Evolutionary conservation across 2,329 filamentous ascomycete species (phyloP).

Genomic region (Neonectria punicea): DNA sequence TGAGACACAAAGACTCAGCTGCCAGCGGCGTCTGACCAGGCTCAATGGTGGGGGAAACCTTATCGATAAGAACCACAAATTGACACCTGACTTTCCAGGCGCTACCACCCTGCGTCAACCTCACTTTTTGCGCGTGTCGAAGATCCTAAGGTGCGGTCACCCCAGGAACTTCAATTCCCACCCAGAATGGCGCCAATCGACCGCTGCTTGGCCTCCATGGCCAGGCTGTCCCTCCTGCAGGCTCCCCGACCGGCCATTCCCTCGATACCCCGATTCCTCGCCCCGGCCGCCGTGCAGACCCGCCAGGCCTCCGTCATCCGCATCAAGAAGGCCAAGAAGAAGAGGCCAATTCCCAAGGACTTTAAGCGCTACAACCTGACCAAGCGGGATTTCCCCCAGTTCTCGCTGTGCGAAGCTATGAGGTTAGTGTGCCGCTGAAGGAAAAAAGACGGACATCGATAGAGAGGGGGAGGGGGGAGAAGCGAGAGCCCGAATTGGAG

Average conservation of each 20-base stretch:
- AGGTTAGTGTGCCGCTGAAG: slow-evolving; percentile 65
- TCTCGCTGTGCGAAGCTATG: slow-evolving; percentile 91
- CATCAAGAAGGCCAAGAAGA: slow-evolving; percentile 65
- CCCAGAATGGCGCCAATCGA: slow-evolving; percentile 61
- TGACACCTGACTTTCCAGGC: slow-evolving; percentile 38
- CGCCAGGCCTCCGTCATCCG: slow-evolving; percentile 54
- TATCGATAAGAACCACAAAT: slow-evolving; percentile 40
- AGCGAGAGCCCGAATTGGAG: not conserved
- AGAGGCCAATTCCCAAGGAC: slow-evolving; percentile 71
- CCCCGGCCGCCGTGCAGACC: slow-evolving; percentile 58
- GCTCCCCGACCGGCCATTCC: slow-evolving; percentile 54
- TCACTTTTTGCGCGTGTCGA: slow-evolving; percentile 40
- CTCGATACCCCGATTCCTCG: slow-evolving; percentile 60
- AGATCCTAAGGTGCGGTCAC: slow-evolving; percentile 28
- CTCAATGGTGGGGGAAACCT: slow-evolving; percentile 9
- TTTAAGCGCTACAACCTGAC: slow-evolving; percentile 74
- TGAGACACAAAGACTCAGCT: not conserved
- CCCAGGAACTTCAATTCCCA: slow-evolving; percentile 43
- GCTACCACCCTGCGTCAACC: slow-evolving; percentile 20
- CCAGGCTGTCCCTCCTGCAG: slow-evolving; percentile 58
- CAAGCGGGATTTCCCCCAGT: slow-evolving; percentile 72
- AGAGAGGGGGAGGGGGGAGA: not conserved
- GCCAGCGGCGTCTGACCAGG: not conserved
- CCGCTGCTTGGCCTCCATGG: slow-evolving; percentile 65
- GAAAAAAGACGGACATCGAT: not conserved